phyloP scores from a whole-genome alignment of 148 eudicot genomes.

The Pharnaceum exiguum region DNA sequence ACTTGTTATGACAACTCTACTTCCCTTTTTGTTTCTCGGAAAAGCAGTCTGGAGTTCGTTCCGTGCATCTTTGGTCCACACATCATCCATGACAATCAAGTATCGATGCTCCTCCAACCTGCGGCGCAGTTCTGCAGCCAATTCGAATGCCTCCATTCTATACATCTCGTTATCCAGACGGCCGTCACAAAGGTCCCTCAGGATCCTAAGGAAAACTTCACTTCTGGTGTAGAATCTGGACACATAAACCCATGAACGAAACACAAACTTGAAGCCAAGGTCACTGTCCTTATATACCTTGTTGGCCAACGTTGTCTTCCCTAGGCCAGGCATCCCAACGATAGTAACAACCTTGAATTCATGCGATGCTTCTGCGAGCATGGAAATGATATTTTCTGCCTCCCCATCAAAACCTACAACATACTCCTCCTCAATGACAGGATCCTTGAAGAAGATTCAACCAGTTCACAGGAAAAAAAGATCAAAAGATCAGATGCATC shows the following conservation, averaged over 20 bases:
- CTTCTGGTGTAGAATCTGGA: background rate
- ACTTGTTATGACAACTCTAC: slow-evolving; percentile 33
- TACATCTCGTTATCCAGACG: background rate
- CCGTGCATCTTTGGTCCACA: slow-evolving; percentile 37
- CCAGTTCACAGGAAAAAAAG: too few relatives aligned
- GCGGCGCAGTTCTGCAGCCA: slow-evolving; percentile 4
- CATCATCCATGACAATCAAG: slow-evolving; percentile 41
- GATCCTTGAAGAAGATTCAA: too few relatives aligned
- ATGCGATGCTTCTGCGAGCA: background rate
- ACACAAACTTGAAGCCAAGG: background rate
- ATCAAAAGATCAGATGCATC: too few relatives aligned
- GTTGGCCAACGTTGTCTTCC: background rate
- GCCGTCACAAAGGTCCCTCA: background rate
- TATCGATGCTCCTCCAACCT: background rate
- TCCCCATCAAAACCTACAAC: background rate
- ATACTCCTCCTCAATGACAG: background rate
- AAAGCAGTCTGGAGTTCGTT: slow-evolving; percentile 25
- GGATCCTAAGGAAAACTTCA: slow-evolving; percentile 3
- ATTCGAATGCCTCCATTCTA: slow-evolving; percentile 1
- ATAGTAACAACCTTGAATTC: background rate
- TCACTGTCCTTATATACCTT: background rate
- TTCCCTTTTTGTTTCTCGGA: slow-evolving; percentile 14
- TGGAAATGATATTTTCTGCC: background rate
- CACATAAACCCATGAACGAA: background rate
- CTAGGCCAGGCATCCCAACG: background rate